Evolutionary conservation across 1,139 yeast genomes (phyloP), one percentile per base, ranked within the genome.

Genomic region (Lodderomyces elongisporus): DNA sequence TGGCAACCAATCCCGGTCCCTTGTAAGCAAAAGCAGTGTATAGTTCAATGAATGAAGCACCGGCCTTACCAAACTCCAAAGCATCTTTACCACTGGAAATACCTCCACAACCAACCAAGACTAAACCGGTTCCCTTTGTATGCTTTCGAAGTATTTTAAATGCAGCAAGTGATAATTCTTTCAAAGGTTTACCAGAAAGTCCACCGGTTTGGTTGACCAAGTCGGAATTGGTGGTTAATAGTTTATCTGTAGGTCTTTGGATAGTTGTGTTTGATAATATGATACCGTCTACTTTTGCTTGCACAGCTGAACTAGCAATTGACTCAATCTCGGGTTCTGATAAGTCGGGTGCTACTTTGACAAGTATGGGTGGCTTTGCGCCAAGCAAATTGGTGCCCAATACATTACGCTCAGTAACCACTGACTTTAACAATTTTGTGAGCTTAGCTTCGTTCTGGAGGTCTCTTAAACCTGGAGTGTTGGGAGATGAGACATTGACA

Each of bases 101-200:
- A 42, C 98, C 98, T 36, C 98, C 98, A 59, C 96, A 88, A 17
- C 97, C 98, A 44, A 89, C 74, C 32, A 89, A 70, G 1, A 88
- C 85, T 42, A 88, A 60, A 34, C 74, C 65, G 6, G 79, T 69
- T 41, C 77, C 85, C 47, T 87, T 85, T 31, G 95, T 75, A 52
- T 84, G 71, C 51, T 83, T 79, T 38, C 89, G 75, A 47, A 91
- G 75, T 2, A 74, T 60, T 42, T 67, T 70, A 47, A 89, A 68
- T 0, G 95, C 94, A 43, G 74, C 61, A 39, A 89, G 63, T 1
- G 96, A 69, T 39, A 76, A 68, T 28, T 89, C 91, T 58, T 89
- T 89, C 40, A 89, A 69, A n/a, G 97, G 97, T 38, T 74, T 74
- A 16, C 98, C 98, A 1, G 95, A 85, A 27, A 89, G 70, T 0